Base-by-base conservation (phyloP, 108 stramenopile species). In the Pseudonitzschia pungens region DNA sequence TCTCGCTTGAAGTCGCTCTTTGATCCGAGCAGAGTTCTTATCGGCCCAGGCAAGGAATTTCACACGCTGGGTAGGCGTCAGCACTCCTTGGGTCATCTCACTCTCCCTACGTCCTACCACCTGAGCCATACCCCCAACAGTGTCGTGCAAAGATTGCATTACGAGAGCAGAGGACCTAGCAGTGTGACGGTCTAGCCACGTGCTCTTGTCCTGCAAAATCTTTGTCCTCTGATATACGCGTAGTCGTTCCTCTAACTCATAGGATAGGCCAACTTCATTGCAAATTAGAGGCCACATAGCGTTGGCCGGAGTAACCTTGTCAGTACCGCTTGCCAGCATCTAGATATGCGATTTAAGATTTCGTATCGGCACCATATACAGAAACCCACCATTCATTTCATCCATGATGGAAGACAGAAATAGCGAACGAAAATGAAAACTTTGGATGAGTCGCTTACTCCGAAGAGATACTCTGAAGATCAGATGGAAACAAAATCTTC, bases 201-300 rank as follows among this genome's bases (percentile, higher is more conserved):
- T 68, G 32, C 72, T 70, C 12, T 69, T 65, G 40, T 84, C 74
- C 29, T 81, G 78, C 58, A 94, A 53, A 10, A 67, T 48, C 18
- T 87, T 69, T 12, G 76, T 71, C 54, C 88, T 70, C 68, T 97
- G 94, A 54, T 81, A 82, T 4, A 44, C 69, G 31, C 94, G 87
- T 11, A 96, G 79, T 62, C 84, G 83, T 69, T 96, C 97, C 71
- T 98, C 96, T 70, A 97, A 96, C 36, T 96, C 96, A 62, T 94
- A 94, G 11, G 90, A 91, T 10, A 98, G 73, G 28, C 87, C 83
- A 65, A 97, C 81, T 84, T 98, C 97, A 45, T 93, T 81, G 73
- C 96, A 97, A 10, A 98, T 62, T 28, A 96, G 73, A 10, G 95
- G 93, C 97, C 97, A 98, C 89, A 98, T 95, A 18, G 85, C 84